Conservation (phyloP, 306 rosid genomes). For the Rosa lucieae region DNA sequence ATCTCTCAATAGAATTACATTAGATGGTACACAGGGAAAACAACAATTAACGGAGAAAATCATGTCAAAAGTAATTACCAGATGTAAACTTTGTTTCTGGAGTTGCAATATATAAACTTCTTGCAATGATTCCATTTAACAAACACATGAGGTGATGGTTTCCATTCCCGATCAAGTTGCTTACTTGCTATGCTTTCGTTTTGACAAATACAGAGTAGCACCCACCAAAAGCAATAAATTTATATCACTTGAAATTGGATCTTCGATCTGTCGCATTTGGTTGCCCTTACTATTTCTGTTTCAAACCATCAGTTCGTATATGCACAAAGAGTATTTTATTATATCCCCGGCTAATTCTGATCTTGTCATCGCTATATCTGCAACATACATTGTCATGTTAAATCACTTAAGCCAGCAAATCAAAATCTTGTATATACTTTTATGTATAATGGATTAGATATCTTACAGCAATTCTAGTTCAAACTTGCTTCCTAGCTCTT, state of each 20-base stretch:
- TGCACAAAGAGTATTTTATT: constrained; percentile 63
- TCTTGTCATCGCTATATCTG: constrained; percentile 77
- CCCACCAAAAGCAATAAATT: not conserved
- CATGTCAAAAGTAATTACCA: not conserved
- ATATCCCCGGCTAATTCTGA: constrained; percentile 67
- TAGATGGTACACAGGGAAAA: not conserved
- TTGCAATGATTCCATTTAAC: not conserved
- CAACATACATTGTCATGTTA: constrained; percentile 1
- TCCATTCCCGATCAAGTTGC: not conserved
- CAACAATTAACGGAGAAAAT: not conserved
- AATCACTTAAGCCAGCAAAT: not conserved
- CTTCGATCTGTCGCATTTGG: not conserved
- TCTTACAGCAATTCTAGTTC: constrained; percentile 74
- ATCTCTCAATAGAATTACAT: not conserved
- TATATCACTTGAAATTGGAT: not conserved
- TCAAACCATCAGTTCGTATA: constrained; percentile 36
- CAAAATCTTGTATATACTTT: too few relatives aligned
- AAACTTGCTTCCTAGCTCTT: constrained; percentile 65
- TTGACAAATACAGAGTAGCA: not conserved
- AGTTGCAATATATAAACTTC: not conserved
- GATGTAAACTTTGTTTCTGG: not conserved
- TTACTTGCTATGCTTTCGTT: not conserved
- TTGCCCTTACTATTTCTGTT: constrained; percentile 15
- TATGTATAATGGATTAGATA: not conserved
- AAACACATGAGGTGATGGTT: not conserved